These are phyloP conservation scores for Geotrichum candidum DNA, from an alignment of 1,139 yeast genomes.

Conservation along the genomic window DNA sequence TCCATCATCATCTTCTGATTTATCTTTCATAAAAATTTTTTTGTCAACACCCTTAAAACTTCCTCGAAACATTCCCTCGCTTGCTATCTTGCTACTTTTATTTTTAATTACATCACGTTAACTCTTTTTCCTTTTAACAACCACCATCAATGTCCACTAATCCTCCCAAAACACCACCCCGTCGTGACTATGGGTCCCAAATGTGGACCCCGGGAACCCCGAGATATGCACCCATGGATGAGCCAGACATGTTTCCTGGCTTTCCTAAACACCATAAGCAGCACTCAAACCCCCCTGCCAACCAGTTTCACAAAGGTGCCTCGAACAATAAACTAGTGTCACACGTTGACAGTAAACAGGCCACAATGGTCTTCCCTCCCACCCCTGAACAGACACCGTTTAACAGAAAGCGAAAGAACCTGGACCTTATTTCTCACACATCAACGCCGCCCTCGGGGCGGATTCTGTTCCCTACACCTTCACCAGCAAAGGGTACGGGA, in stretches of 20 bases:
- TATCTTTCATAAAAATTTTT: conserved; percentile 1
- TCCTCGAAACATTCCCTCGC: background rate
- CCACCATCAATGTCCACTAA: background rate
- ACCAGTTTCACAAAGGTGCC: background rate
- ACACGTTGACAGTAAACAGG: background rate
- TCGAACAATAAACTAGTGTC: background rate
- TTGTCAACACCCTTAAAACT: background rate
- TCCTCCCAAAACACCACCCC: conserved; percentile 32
- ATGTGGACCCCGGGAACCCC: conserved; percentile 36
- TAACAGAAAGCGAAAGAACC: conserved; percentile 12
- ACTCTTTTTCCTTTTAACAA: background rate
- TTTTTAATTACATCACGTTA: background rate
- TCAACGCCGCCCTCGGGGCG: conserved; percentile 6
- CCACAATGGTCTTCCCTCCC: conserved; percentile 12
- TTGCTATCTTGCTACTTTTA: background rate
- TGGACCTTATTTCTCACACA: conserved; percentile 13
- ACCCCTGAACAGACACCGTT: conserved; percentile 20
- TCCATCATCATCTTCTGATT: conserved; percentile 1
- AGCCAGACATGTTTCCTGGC: conserved; percentile 26
- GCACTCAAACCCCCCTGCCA: background rate
- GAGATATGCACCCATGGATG: conserved; percentile 34
- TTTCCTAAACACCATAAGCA: background rate
- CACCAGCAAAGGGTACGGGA: conserved; percentile 18
- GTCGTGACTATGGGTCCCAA: conserved; percentile 20
- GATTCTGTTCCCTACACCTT: conserved; percentile 13